A percentile compares a stretch with the other conserved stretches of the same genome.
Conservation (phyloP, 2,329 filamentous ascomycete genomes). For the Verticillium nubilum region DNA sequence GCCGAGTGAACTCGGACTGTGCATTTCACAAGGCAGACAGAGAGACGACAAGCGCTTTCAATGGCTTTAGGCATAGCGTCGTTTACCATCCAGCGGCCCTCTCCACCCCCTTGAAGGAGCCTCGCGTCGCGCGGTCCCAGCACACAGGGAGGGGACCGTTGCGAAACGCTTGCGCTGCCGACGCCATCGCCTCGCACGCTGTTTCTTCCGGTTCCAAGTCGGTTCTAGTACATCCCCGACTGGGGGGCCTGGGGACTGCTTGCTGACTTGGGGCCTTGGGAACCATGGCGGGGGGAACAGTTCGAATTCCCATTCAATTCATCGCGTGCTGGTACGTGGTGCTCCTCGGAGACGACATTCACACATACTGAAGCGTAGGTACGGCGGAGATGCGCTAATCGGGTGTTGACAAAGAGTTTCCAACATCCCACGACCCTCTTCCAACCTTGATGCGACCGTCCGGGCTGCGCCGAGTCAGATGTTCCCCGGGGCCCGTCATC, state of each 20-base stretch:
- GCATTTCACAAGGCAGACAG: background rate
- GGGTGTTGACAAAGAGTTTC: background rate
- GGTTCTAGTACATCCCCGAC: background rate
- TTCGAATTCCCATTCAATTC: background rate
- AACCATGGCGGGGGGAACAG: background rate
- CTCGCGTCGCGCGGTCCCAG: background rate
- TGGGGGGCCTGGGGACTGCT: background rate
- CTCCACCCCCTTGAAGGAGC: background rate
- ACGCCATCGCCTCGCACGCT: background rate
- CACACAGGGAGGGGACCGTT: background rate
- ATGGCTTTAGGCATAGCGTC: background rate
- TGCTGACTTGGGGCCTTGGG: too few relatives aligned
- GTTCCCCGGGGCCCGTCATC: background rate
- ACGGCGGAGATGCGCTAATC: background rate
- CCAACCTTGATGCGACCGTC: background rate
- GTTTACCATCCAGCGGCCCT: background rate
- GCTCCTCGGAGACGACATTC: background rate
- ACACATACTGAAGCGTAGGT: background rate
- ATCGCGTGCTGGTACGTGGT: background rate
- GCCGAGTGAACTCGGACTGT: background rate
- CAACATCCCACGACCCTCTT: background rate
- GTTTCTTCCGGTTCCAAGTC: background rate
- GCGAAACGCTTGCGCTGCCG: background rate
- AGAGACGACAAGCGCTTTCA: background rate
- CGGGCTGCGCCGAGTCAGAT: background rate